phyloP scores from a whole-genome alignment of 2,329 filamentous ascomycete genomes.

The Mycosphaerella sp. region DNA sequence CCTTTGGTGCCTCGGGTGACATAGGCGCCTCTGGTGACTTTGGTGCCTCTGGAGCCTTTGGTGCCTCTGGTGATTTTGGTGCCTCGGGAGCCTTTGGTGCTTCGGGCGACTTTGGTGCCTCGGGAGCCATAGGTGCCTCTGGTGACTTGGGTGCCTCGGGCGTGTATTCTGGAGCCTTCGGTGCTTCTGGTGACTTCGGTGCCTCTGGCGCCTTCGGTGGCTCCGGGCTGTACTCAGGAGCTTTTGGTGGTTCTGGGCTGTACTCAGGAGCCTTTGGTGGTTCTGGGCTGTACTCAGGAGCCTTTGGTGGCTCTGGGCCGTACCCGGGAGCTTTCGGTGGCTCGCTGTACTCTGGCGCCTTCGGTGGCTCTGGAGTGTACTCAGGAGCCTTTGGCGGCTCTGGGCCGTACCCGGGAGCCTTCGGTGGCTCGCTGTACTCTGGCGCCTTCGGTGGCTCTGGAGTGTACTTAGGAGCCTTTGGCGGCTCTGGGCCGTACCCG shows the following conservation, averaged over 20 bases:
- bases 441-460: no score
- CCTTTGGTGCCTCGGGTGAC: background rate
- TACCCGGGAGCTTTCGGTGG: background rate
- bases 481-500: background rate
- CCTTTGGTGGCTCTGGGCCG: background rate
- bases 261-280: background rate
- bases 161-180: no score
- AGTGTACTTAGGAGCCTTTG: no score
- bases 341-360: background rate
- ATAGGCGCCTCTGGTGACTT: background rate
- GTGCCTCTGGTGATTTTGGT: no score
- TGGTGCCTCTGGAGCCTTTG: background rate
- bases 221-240: no score
- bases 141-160: background rate
- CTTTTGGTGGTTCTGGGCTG: background rate
- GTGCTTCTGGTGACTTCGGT: no score
- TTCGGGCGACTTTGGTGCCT: background rate
- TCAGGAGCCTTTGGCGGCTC: background rate
- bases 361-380: background rate
- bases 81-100: no score
- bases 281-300: no score
- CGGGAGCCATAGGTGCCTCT: background rate
- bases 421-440: background rate
- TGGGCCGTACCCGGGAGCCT: background rate
- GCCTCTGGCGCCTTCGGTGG: no score